Evolutionary conservation across 2,329 filamentous ascomycete genomes (phyloP), one percentile per base, ranked within the genome.

Genomic region (Botrytis elliptica): DNA sequence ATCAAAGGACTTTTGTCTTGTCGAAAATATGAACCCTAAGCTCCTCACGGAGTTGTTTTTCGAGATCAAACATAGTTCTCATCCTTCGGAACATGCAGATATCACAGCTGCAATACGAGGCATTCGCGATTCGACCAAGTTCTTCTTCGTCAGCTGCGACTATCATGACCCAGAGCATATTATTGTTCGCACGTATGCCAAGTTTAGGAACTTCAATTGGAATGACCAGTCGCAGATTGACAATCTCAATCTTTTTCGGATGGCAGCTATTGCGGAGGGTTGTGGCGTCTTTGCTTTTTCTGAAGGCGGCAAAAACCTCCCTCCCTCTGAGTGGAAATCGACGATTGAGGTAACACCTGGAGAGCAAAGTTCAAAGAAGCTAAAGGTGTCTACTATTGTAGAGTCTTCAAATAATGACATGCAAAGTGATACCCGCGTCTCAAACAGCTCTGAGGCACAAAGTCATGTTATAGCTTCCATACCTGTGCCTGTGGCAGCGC

Each of bases 131-230:
- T 8, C 46, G 9, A 38, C 20, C n/a, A 71, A 66, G 8, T 57
- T 66, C 46, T 55, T 42, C 33, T 40, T 72, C n/a, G 20, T 29
- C 22, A 38, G 44, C 33, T 72, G 70, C 46, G 14, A 57, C 60
- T 72, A 55, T 33, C 29, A 36, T 20, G 60, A 72, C 5, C 59
- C n/a, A 4, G 49, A 49, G 46, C 25, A 72, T 18, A 22, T 72
- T n/a, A 42, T 66, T 25, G 38, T 71, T 65, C 60, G 62, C 10
- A 72, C 60, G 42, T 72, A 66, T 25, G 16, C 70, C 3, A 36
- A 57, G 12, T 25, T 33, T 7, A 18, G 9, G 7, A 14, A 4
- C 29, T 72, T 72, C 18, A 46, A 72, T n/a, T 72, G 70, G 60
- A 20, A 67, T 36, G 1, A 72, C 4, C 33, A 57, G 12, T 36